A percentile compares a stretch with the other conserved stretches of the same genome.
phyloP scores from a whole-genome alignment of 225 moss, liverwort and hornwort species.

The Rhytidiadelphus loreus region DNA sequence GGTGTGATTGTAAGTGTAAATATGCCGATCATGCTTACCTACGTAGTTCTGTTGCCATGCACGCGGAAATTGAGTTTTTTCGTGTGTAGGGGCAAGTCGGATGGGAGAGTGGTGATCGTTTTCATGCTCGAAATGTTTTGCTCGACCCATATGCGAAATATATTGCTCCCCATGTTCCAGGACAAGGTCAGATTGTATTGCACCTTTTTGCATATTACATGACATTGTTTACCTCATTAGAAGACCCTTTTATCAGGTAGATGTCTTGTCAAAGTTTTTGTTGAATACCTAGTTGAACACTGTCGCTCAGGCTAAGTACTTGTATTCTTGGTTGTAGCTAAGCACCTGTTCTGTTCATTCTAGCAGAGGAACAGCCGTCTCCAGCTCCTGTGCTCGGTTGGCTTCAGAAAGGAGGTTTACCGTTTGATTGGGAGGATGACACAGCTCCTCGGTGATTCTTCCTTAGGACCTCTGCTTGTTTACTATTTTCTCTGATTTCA shows the following conservation, averaged over 20 bases:
- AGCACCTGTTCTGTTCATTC: neutral
- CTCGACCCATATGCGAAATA: constrained; percentile 87
- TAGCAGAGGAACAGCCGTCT: constrained; percentile 57
- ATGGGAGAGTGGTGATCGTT: constrained; percentile 87
- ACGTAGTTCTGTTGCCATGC: neutral
- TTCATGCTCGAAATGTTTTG: constrained; percentile 69
- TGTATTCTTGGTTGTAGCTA: neutral
- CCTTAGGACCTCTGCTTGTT: neutral
- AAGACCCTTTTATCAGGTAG: neutral
- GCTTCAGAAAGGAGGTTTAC: constrained; percentile 41
- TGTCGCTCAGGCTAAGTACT: neutral
- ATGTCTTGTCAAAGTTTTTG: neutral
- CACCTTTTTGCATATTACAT: neutral
- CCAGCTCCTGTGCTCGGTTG: constrained; percentile 73
- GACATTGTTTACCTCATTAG: neutral
- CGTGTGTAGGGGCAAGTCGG: constrained; percentile 63
- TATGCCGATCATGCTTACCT: neutral
- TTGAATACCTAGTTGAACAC: neutral
- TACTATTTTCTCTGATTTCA: neutral
- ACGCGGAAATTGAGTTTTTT: neutral
- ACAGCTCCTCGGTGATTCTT: constrained; percentile 44
- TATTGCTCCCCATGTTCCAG: constrained; percentile 67
- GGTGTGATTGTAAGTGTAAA: neutral
- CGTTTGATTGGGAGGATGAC: constrained; percentile 83
- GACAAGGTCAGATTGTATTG: constrained; percentile 62